A percentile compares a stretch with the other conserved stretches of the same genome.
phyloP scores from a whole-genome alignment of 805 yeast genomes.

The Cyberlindnera mrakii region DNA sequence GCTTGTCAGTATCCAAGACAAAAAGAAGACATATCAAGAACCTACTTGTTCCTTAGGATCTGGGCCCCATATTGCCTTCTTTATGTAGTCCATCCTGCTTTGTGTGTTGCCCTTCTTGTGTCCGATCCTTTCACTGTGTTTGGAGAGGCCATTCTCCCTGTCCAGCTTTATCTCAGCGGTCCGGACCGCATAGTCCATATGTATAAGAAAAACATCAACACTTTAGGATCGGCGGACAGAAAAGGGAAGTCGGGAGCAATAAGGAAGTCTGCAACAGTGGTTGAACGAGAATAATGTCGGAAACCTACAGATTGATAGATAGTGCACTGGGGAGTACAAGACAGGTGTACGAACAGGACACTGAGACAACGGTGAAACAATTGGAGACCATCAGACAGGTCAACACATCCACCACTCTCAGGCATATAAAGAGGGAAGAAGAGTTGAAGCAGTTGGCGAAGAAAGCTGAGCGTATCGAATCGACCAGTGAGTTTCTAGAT shows the following conservation, averaged over 20 bases:
- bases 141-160: too few relatives aligned
- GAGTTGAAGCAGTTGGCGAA: slow-evolving; percentile 28
- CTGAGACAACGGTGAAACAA: slow-evolving; percentile 32
- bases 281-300: slow-evolving; percentile 7
- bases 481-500: slow-evolving; percentile 12
- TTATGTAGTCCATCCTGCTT: slow-evolving; percentile 66
- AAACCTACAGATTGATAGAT: slow-evolving; percentile 12
- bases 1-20: slow-evolving; percentile 13
- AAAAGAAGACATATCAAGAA: background rate
- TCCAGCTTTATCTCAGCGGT: background rate
- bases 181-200: background rate
- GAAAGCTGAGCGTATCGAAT: slow-evolving; percentile 15
- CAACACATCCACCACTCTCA: slow-evolving; percentile 53
- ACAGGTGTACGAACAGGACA: slow-evolving; percentile 31
- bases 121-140: too few relatives aligned
- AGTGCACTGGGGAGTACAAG: slow-evolving; percentile 28
- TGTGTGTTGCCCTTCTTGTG: too few relatives aligned
- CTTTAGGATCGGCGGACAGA: background rate
- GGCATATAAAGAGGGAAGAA: slow-evolving; percentile 41
- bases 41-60: slow-evolving; percentile 80
- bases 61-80: slow-evolving; percentile 92
- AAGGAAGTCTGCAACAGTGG: background rate
- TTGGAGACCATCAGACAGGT: slow-evolving; percentile 46
- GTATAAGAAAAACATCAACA: background rate
- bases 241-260: too few relatives aligned